Evolutionary conservation across 176 grass and related monocot species (phyloP).

Genomic region (Elaeis guineensis): DNA sequence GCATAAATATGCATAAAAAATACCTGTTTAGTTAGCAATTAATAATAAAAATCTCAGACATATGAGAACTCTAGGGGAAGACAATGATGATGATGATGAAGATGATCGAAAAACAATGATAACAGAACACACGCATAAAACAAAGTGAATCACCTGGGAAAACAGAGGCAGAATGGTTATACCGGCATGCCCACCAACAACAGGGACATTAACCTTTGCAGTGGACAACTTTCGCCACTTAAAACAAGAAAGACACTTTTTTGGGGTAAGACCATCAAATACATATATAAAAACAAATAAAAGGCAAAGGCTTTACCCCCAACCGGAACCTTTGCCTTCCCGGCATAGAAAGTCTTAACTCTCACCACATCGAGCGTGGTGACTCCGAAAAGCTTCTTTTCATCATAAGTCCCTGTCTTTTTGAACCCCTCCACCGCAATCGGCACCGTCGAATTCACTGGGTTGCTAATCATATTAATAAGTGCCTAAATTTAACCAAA

Average conservation of each 20-base stretch:
- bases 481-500: conserved; percentile 40
- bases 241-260: no score
- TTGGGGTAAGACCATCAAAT: no score
- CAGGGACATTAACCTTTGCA: conserved; percentile 73
- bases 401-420: conserved; percentile 75
- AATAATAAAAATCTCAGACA: no score
- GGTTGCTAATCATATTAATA: conserved; percentile 96
- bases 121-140: not conserved
- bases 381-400: conserved; percentile 87
- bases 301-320: conserved; percentile 9
- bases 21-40: no score
- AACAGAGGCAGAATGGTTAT: conserved; percentile 81
- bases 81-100: no score
- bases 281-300: no score
- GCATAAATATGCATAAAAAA: no score
- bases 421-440: conserved; percentile 91
- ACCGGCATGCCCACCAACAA: conserved; percentile 82
- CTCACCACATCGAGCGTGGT: conserved; percentile 90
- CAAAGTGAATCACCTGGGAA: conserved; percentile 42
- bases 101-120: not conserved
- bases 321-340: conserved; percentile 67
- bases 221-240: not conserved
- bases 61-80: no score
- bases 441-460: conserved; percentile 75
- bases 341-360: conserved; percentile 84